Conservation (phyloP, 108 stramenopile genomes). For the Fistulifera pelliculosa region DNA sequence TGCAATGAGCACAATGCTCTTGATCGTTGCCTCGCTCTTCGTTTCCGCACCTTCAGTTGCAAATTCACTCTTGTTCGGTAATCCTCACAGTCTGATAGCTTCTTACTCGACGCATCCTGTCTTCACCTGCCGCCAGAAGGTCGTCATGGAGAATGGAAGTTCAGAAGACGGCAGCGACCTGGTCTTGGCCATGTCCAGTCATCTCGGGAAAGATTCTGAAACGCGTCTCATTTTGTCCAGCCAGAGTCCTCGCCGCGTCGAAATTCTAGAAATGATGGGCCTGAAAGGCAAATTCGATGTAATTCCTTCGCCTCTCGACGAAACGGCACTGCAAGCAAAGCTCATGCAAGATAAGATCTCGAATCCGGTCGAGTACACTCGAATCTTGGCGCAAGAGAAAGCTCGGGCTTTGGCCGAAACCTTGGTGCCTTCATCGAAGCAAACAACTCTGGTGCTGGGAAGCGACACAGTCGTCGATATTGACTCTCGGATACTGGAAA, state of each 20-base stretch:
- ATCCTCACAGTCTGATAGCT: too few relatives aligned
- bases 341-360: conserved; percentile 18
- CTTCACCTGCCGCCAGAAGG: too few relatives aligned
- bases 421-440: conserved; percentile 3
- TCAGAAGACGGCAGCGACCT: too few relatives aligned
- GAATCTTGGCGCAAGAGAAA: conserved; percentile 60
- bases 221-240: conserved; percentile 55
- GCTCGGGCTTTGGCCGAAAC: conserved; percentile 48
- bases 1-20: too few relatives aligned
- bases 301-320: conserved; percentile 61
- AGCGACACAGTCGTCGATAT: conserved; percentile 76
- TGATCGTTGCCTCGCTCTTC: too few relatives aligned
- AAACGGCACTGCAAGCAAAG: conserved; percentile 42
- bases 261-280: conserved; percentile 86
- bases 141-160: too few relatives aligned
- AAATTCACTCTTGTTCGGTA: too few relatives aligned
- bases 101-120: too few relatives aligned
- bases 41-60: too few relatives aligned
- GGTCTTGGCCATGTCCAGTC: too few relatives aligned
- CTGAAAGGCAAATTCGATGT: conserved; percentile 35
- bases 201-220: too few relatives aligned
- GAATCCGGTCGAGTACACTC: conserved; percentile 47
- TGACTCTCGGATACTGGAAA: conserved; percentile 69
- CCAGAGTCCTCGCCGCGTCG: conserved; percentile 60
- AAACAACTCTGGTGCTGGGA: conserved; percentile 44